phyloP scores from a whole-genome alignment of 176 grass and related monocot species.

The Oryza meridionalis region DNA sequence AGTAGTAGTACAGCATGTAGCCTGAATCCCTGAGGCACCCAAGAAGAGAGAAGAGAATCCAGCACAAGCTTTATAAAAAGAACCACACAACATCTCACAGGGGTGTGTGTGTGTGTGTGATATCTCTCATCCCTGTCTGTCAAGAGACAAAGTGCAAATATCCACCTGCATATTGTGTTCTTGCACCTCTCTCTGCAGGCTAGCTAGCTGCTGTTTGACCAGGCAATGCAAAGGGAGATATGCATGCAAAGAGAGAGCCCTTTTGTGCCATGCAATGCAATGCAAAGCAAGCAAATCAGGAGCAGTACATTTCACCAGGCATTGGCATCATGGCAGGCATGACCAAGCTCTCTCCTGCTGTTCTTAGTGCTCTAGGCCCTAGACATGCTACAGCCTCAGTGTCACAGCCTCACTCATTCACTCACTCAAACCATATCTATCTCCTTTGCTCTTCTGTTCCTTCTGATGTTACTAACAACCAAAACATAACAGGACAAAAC shows the following conservation, averaged over 20 bases:
- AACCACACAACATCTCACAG: conserved; percentile 47
- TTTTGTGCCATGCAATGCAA: conserved; percentile 66
- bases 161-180: conserved; percentile 54
- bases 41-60: conserved; percentile 51
- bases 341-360: conserved; percentile 43
- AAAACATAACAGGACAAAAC: conserved; percentile 53
- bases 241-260: conserved; percentile 6
- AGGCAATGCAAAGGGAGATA: conserved; percentile 30
- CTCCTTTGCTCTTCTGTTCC: conserved; percentile 10
- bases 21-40: conserved; percentile 47
- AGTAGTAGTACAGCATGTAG: conserved; percentile 38
- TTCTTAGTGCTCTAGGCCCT: conserved; percentile 25
- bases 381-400: conserved; percentile 45
- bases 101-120: background rate
- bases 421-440: background rate
- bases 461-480: conserved; percentile 44
- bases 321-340: conserved; percentile 57
- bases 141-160: conserved; percentile 57
- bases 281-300: background rate
- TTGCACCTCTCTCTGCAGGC: conserved; percentile 42
- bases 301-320: conserved; percentile 51
- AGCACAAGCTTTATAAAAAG: conserved; percentile 61
- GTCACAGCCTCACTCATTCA: background rate
- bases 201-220: conserved; percentile 47
- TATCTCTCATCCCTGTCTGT: conserved; percentile 47